Base-by-base conservation (phyloP, 164 flowering plant species). In the Annona squamosa region DNA sequence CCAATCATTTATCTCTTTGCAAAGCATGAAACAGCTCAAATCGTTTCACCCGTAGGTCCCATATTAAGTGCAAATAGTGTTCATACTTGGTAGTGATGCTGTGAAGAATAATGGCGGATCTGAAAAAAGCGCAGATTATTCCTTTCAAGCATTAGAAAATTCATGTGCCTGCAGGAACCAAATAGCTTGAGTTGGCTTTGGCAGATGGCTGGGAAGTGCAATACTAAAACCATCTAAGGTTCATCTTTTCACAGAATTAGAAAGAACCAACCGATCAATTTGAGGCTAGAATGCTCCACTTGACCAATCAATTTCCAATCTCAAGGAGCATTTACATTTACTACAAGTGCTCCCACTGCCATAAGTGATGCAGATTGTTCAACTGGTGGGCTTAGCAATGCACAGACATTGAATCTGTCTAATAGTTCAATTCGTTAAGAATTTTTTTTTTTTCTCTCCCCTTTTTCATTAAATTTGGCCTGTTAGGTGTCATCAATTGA, bases 141-240 rank as follows among this genome's bases (percentile, higher is more conserved):
- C 83, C 86, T 79, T 87, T 86, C 83, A 81, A 85, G 79, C 80
- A 72, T 71, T 78, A 65, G 75, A 76, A 81, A 79, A 74, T 65
- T 91, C 87, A 91, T 90, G 94, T 91, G 97, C 94, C 94, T 91
- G 97, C 97, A 91, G 85, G 92, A 88, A 90, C 86, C 93, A 89
- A 86, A 89, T 85, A 83, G 65, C 80, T 84, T 67, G 82, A 86
- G 92, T 84, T 77, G 76, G 74, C 45, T 64, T 37, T 64, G 67
- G 37, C 42, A 64, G 67, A 64, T 41, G 42, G 42, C 45, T 17
- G 3, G 1, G 2, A 64, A 12, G 43, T 41, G 37, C 67, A 19
- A 64, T 64, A 26, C 42, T 64, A 10, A 64, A 19, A 64, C 10
- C 1, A 5, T 9, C 41, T 5, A 18, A 64, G 67, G 5, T 64